These are phyloP conservation scores for Eimeria acervulina DNA, from an alignment of 169 alveolate species.

Conservation along the genomic window DNA sequence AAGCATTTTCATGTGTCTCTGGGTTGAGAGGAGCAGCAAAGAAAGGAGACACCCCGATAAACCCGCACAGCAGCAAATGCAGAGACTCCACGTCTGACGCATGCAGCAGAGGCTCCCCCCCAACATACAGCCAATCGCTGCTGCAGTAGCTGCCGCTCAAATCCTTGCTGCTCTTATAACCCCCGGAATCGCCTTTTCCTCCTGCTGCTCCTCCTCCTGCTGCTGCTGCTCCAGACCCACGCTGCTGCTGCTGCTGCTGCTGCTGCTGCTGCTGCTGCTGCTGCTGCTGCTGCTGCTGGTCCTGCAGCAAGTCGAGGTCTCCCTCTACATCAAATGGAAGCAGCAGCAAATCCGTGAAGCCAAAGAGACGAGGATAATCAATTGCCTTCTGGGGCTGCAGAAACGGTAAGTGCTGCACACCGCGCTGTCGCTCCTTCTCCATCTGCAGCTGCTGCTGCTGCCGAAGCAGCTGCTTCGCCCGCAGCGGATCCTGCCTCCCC, in stretches of 20 bases:
- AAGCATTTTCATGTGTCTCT: constrained; percentile 57
- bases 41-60: constrained; percentile 17
- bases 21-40: constrained; percentile 68
- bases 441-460: constrained; percentile 31
- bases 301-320: background rate
- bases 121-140: background rate
- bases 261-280: background rate
- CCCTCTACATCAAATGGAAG: constrained; percentile 77
- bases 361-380: constrained; percentile 67
- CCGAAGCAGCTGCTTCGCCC: constrained; percentile 68
- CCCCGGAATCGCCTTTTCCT: background rate
- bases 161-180: background rate
- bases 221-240: background rate
- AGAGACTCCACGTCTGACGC: background rate
- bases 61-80: constrained; percentile 21
- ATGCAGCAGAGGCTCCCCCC: constrained; percentile 50
- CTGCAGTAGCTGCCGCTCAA: background rate
- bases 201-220: constrained; percentile 8
- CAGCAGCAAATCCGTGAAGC: constrained; percentile 21
- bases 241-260: background rate
- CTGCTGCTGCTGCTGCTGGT: background rate
- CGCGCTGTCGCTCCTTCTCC: constrained; percentile 36
- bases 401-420: constrained; percentile 3
- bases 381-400: background rate
- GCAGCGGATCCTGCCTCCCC: constrained; percentile 44